phyloP scores from a whole-genome alignment of 139 green algal species.

The Micractinium sp. region DNA sequence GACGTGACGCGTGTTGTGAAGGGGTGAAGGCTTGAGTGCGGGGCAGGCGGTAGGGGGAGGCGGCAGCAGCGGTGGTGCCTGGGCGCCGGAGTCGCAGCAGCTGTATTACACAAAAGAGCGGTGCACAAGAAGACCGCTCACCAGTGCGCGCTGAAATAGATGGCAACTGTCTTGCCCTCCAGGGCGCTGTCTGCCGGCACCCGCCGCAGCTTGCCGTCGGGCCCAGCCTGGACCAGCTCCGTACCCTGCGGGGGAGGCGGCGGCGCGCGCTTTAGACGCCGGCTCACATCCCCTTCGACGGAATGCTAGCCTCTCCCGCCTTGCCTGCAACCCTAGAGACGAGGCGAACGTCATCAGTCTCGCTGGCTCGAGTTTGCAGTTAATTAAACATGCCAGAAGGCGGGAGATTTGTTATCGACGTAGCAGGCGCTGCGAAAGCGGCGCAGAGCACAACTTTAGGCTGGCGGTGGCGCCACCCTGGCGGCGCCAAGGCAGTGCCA shows the following conservation, averaged over 20 bases:
- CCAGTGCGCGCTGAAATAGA: slow-evolving; percentile 41
- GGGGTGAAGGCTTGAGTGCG: background rate
- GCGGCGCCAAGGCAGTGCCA: too few species aligned
- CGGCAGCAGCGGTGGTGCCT: background rate
- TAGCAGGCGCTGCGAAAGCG: too few species aligned
- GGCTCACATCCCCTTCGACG: background rate
- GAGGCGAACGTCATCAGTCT: background rate
- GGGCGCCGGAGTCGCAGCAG: background rate
- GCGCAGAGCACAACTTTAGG: too few species aligned
- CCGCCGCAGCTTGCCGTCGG: background rate
- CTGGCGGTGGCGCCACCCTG: too few species aligned
- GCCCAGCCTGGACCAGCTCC: slow-evolving; percentile 1
- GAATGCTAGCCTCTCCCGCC: background rate
- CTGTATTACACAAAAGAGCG: background rate
- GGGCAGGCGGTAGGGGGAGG: background rate
- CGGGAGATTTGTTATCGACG: too few species aligned
- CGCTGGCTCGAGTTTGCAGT: too few species aligned
- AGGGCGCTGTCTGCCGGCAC: background rate
- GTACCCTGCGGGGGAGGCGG: background rate
- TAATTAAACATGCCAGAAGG: too few species aligned
- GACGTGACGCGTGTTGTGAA: too few species aligned
- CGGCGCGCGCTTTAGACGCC: background rate
- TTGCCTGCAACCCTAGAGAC: background rate
- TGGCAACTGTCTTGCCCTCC: slow-evolving; percentile 20
- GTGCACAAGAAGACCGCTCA: background rate